These are phyloP conservation scores for Daucus carota DNA, from an alignment of 129 eudicot genomes.

Conservation along the genomic window DNA sequence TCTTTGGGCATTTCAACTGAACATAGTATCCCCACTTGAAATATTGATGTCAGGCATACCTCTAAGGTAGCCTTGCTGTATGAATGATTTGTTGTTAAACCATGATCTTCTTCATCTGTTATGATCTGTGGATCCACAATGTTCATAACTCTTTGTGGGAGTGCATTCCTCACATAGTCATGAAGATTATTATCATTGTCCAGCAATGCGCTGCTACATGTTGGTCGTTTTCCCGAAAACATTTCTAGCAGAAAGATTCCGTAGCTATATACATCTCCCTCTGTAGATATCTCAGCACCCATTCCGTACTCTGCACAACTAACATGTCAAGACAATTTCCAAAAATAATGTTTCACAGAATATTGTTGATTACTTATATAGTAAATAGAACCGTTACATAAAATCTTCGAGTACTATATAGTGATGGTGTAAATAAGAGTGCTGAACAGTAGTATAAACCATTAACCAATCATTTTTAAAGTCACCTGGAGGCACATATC, in stretches of 20 bases:
- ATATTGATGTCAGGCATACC: constrained; percentile 16
- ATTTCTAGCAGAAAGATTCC: constrained; percentile 29
- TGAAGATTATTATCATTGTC: constrained; percentile 21
- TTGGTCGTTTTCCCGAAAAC: constrained; percentile 34
- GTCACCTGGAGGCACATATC: constrained; percentile 34
- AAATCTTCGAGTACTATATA: too few species aligned
- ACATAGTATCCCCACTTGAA: constrained; percentile 27
- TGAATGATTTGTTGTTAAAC: neutral
- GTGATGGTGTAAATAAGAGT: too few species aligned
- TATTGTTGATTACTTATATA: too few species aligned
- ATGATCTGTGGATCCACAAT: constrained; percentile 18
- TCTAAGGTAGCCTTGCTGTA: neutral
- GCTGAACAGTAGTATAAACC: too few species aligned
- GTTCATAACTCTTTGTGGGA: constrained; percentile 16
- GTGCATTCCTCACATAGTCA: constrained; percentile 6
- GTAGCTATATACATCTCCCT: constrained; percentile 39
- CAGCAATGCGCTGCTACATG: constrained; percentile 10
- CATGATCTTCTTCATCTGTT: neutral
- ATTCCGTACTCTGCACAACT: constrained; percentile 33
- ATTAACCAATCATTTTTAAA: too few species aligned
- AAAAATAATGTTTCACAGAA: too few species aligned
- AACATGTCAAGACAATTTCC: neutral
- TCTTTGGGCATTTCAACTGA: constrained; percentile 25
- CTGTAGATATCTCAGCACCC: constrained; percentile 23
- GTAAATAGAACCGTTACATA: too few species aligned